These are phyloP conservation scores for Ceratobasidium sp. DNA, from an alignment of 1,284 basidiomycete species.

Conservation along the genomic window DNA sequence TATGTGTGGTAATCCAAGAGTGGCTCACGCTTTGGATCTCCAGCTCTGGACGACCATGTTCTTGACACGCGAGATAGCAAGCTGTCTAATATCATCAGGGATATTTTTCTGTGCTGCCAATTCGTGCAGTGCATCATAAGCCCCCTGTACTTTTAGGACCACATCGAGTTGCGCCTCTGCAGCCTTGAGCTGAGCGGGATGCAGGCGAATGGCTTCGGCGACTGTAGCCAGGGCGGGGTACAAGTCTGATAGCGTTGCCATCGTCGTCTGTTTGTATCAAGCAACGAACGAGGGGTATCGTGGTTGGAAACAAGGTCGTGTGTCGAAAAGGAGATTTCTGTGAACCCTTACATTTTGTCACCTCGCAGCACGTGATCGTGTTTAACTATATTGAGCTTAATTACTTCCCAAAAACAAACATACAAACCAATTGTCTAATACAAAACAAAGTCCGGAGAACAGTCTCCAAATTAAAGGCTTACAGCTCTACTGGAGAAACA, in stretches of 20 bases:
- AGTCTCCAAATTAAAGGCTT: not conserved
- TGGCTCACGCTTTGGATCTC: slow-evolving; percentile 53
- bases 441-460: not conserved
- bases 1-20: not conserved
- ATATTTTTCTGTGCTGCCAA: slow-evolving; percentile 22
- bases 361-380: slow-evolving; percentile 2
- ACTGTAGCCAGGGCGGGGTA: slow-evolving; percentile 22
- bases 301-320: slow-evolving; percentile 10
- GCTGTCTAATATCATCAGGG: slow-evolving; percentile 57
- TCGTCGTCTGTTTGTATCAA: not conserved
- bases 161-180: slow-evolving; percentile 25
- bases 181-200: slow-evolving; percentile 23
- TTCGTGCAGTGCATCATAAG: slow-evolving; percentile 26
- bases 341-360: slow-evolving; percentile 16
- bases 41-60: slow-evolving; percentile 71
- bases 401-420: slow-evolving; percentile 15
- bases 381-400: slow-evolving; percentile 2
- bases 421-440: slow-evolving; percentile 7
- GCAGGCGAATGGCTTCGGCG: slow-evolving; percentile 2
- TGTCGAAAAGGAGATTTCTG: not conserved
- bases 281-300: slow-evolving; percentile 8
- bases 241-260: slow-evolving; percentile 25
- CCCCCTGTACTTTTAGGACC: slow-evolving; percentile 28
- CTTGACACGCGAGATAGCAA: slow-evolving; percentile 83
- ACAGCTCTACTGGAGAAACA: slow-evolving; percentile 26